These are phyloP conservation scores for Trypanosoma avium DNA, from an alignment of 208 protist genomes.

Conservation along the genomic window DNA sequence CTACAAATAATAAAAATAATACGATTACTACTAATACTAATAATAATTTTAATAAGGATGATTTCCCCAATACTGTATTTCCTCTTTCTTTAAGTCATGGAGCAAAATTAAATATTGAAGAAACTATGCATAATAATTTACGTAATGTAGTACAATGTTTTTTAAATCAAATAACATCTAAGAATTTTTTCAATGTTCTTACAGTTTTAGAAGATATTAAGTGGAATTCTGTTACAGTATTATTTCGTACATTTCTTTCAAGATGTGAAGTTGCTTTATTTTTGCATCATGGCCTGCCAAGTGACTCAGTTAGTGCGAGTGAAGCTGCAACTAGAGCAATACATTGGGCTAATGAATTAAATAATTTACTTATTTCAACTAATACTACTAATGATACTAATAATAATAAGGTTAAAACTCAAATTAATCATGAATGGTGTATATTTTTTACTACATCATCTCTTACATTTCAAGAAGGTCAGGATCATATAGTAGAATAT, in stretches of 20 bases:
- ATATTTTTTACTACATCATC: too few species aligned
- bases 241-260: slow-evolving; percentile 24
- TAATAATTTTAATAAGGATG: too few species aligned
- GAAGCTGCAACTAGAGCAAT: slow-evolving; percentile 9
- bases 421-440: too few species aligned
- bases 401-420: too few species aligned
- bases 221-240: not conserved
- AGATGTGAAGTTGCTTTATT: slow-evolving; percentile 30
- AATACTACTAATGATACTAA: too few species aligned
- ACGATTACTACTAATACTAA: too few species aligned
- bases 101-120: not conserved
- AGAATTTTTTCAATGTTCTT: slow-evolving; percentile 18
- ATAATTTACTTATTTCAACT: too few species aligned
- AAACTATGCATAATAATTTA: not conserved
- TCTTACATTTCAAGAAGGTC: too few species aligned
- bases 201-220: slow-evolving; percentile 21
- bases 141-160: not conserved
- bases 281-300: slow-evolving; percentile 13
- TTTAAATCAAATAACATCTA: not conserved
- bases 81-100: too few species aligned
- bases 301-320: not conserved
- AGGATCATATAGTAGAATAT: too few species aligned
- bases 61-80: too few species aligned
- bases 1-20: too few species aligned
- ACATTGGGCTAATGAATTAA: slow-evolving; percentile 3